Conservation (phyloP, 257 asterid genomes). For the Forsythia viridissima region DNA sequence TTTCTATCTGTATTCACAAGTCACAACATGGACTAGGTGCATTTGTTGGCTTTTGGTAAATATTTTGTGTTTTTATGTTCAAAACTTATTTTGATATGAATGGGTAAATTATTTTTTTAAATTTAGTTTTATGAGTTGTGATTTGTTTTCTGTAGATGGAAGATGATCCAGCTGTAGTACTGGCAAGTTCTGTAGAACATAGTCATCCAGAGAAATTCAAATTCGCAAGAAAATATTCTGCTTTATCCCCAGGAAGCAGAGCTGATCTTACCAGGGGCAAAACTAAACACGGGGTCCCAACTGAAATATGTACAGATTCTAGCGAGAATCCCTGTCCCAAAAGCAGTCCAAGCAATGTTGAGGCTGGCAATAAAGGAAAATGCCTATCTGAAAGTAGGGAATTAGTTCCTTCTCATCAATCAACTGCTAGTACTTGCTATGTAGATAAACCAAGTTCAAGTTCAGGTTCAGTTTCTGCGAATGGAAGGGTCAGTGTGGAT, state of each 20-base stretch:
- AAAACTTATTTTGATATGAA: constrained; percentile 13
- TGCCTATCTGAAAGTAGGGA: constrained; percentile 55
- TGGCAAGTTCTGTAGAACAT: constrained; percentile 50
- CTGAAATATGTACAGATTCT: constrained; percentile 34
- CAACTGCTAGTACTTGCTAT: constrained; percentile 31
- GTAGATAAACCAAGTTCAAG: too few relatives aligned
- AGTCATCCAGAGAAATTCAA: constrained; percentile 41
- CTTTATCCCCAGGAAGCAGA: constrained; percentile 31
- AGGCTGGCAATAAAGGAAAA: constrained; percentile 43
- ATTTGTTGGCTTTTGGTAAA: constrained; percentile 11
- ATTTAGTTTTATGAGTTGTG: constrained; percentile 25
- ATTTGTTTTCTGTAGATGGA: constrained; percentile 56
- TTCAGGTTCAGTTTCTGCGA: constrained; percentile 24
- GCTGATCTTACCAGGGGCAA: constrained; percentile 35
- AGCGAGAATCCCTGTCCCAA: constrained; percentile 32
- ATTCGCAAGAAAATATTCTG: constrained; percentile 36
- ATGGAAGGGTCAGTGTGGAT: constrained; percentile 27
- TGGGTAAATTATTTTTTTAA: constrained; percentile 21
- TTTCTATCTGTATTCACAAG: constrained; percentile 15
- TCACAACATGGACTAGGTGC: neutral
- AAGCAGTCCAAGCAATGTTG: constrained; percentile 37
- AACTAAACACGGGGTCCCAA: constrained; percentile 41
- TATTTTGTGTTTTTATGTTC: neutral
- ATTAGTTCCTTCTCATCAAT: constrained; percentile 39
- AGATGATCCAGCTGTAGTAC: constrained; percentile 69